Evolutionary conservation across 768 basidiomycete species (phyloP), one percentile per base, ranked within the genome.

Genomic region (Calocybe gangraenosa): DNA sequence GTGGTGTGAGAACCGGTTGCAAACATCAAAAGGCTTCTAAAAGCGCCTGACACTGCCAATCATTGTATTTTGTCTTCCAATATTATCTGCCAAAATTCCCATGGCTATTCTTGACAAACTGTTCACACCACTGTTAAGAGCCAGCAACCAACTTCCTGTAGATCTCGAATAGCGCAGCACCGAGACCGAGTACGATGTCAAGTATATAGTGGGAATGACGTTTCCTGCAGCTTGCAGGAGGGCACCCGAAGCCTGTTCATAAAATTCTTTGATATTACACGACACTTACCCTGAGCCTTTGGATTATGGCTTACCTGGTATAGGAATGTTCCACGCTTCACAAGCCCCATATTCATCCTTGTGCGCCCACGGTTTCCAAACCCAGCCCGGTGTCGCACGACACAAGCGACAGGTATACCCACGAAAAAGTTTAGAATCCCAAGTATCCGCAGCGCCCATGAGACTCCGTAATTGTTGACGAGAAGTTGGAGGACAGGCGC

Each of bases 181-280:
- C 2, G 67, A 62, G 11, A 61, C 55, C 3, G 70, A 67, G 55
- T 74, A 74, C 2, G 67, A 68, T 0, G 68, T 63, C 46, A 72
- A 54, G 55, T 71, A 75, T 49, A 71, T 73, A 14, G 67, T 56
- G 0, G 72, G 73, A 19, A 74, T 65, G 46, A 69, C 59, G 48
- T 73, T 73, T 6, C 73, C 71, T 1, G 68, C 69, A 2, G 71
- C 71, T 45, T 73, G 71, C 14, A 73, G 53, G 42, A 73, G 65
- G 0, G 71, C 65, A 2, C 65, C 71, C 0, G 68, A 46, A 1
- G 69, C 59, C 71, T 72, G 42, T 19, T 6, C 4, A 17, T 11
- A 28, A 28, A 28, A 6, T 28, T 28, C 25, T 11, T 28, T 11
- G 11, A 28, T 28, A 11, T 11, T 28, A 28, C 11, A 5, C 11